Conservation (phyloP, 768 basidiomycete species). For the Pisolithus marmoratus region DNA sequence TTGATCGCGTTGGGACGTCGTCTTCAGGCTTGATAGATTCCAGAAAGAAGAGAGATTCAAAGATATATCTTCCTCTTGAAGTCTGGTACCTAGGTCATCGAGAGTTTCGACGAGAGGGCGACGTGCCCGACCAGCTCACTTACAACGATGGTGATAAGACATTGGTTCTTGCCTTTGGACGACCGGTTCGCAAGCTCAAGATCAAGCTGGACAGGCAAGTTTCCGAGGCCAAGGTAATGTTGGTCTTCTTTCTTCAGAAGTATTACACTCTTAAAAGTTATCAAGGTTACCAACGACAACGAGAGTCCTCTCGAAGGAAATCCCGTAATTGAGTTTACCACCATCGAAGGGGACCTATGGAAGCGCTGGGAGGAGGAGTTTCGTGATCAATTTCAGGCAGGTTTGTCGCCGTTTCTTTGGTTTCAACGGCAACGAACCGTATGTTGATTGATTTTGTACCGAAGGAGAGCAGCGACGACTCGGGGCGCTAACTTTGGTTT, state of each 20-base stretch:
- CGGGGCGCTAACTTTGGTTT: slow-evolving; percentile 12
- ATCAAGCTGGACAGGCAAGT: slow-evolving; percentile 16
- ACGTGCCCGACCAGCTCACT: slow-evolving; percentile 7
- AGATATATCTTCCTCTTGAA: slow-evolving; percentile 12
- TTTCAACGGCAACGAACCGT: not conserved
- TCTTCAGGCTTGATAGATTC: slow-evolving; percentile 22
- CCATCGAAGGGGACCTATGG: slow-evolving; percentile 4
- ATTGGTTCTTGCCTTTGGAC: slow-evolving; percentile 8
- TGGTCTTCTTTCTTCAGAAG: not conserved
- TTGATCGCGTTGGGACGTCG: slow-evolving; percentile 24
- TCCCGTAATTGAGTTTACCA: slow-evolving; percentile 18
- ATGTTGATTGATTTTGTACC: not conserved
- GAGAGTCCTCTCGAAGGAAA: slow-evolving; percentile 6
- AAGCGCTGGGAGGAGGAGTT: slow-evolving; percentile 4
- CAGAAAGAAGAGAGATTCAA: slow-evolving; percentile 5
- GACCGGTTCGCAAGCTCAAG: slow-evolving; percentile 8
- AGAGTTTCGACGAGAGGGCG: slow-evolving; percentile 10
- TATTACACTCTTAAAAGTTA: not conserved
- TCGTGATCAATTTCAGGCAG: slow-evolving; percentile 17
- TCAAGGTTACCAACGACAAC: slow-evolving; percentile 20
- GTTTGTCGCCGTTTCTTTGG: slow-evolving; percentile 10
- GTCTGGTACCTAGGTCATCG: slow-evolving; percentile 26
- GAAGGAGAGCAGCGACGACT: slow-evolving; percentile 12
- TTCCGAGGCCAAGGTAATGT: slow-evolving; percentile 9
- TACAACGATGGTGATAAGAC: slow-evolving; percentile 7